A percentile compares a stretch with the other conserved stretches of the same genome.
Evolutionary conservation across 306 rosid species (phyloP).

Genomic region (Phaseolus lunatus): DNA sequence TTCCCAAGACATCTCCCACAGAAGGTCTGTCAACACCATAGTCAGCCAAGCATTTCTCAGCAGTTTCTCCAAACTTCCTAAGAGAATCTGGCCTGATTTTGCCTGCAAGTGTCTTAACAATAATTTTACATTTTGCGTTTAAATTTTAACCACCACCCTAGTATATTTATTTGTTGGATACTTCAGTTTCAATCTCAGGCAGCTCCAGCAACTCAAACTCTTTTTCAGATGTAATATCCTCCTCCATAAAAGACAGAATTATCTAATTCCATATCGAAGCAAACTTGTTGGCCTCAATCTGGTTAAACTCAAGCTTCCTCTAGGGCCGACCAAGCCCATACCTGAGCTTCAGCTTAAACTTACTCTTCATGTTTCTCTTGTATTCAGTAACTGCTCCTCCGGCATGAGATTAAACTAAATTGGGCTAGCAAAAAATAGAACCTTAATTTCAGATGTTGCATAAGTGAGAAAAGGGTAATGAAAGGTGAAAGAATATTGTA

Average conservation of each 20-base stretch:
- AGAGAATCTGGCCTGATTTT: constrained; percentile 81
- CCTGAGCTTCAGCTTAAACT: constrained; percentile 90
- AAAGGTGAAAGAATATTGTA: no score
- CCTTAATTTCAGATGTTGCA: constrained; percentile 83
- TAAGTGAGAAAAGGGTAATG: no score
- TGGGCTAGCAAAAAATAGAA: constrained; percentile 98
- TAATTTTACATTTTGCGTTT: no score
- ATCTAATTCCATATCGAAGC: constrained; percentile 98
- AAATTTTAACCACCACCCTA: no score
- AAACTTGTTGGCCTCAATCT: constrained; percentile 89
- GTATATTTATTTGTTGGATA: no score
- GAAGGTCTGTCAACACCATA: constrained; percentile 86
- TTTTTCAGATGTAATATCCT: constrained; percentile 85
- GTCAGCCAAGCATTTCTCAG: constrained; percentile 89
- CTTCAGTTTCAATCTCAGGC: constrained; percentile 47
- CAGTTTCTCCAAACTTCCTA: constrained; percentile 86
- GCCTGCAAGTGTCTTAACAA: constrained; percentile 54
- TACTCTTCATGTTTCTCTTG: constrained; percentile 80
- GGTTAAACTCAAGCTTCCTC: constrained; percentile 87
- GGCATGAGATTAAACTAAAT: constrained; percentile 98
- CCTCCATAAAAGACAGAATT: constrained; percentile 86
- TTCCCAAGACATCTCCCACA: constrained; percentile 94
- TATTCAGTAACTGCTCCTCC: constrained; percentile 84
- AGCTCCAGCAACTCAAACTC: constrained; percentile 91
- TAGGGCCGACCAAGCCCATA: constrained; percentile 94